Base-by-base conservation (phyloP, 2,329 filamentous ascomycete genomes). In the Tolypocladium guangdongense region DNA sequence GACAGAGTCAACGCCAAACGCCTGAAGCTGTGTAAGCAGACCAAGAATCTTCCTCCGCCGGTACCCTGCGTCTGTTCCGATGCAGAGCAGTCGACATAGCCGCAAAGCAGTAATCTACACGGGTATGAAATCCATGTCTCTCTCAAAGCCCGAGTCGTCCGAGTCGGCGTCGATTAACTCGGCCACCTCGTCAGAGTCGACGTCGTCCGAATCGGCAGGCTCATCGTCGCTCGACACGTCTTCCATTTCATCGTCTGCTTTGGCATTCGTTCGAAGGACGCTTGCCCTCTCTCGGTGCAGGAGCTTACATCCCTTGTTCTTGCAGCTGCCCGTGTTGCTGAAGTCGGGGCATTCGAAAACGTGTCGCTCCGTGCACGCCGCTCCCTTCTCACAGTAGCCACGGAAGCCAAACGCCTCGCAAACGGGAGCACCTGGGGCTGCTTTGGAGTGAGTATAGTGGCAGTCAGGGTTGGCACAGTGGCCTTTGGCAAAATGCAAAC, bases 281-380 rank as follows among this genome's bases (percentile, higher is more conserved):
- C 88, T 90, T 66, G 90, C 90, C 71, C 88, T 84, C 73, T 93
- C 88, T 67, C 92, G 83, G 72, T 99, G 93, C 55, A 84, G 87
- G 52, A 96, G 80, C 67, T 86, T 87, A 76, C 92, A 97, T 60
- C 85, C 84, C 70, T 85, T 83, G 67, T 81, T 83, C 67, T 83
- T 84, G 81, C 93, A 99, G 57, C 78, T 76, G 63, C 92, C 92
- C 56, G 82, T 89, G 72, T 96, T 95, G 78, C 89, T 88, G 75
- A 95, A 96, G 68, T 95, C 88, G 57, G 93, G 92, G 70, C 93
- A 97, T 70, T 97, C 92, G 71, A 87, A 86, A 54, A 92, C 86
- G 74, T 99, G 93, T 56, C 90, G 86, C 58, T 93, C 83, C 56
- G 81, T 71, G 71, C 93, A 97, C 53, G 77, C 71, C 53, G 80